These are phyloP conservation scores for Nicotiana otophora DNA, from an alignment of 257 asterid genomes.

Conservation along the genomic window DNA sequence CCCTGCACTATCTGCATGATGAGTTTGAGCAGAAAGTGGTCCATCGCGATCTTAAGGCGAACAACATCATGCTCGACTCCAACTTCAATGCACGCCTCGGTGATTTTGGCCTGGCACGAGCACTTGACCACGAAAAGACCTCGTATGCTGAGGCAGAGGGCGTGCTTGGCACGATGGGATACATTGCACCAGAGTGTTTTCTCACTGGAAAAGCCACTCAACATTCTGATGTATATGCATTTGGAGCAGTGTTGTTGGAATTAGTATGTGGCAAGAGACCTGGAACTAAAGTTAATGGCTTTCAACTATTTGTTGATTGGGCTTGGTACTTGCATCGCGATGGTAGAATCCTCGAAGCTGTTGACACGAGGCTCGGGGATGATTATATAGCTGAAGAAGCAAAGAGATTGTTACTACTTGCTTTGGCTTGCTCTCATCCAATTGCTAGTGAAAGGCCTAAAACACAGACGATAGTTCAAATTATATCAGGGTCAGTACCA, in stretches of 20 bases:
- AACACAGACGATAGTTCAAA: slow-evolving; percentile 22
- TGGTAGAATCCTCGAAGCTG: neutral
- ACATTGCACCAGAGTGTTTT: neutral
- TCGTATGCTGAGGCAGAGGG: neutral
- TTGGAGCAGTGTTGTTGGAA: neutral
- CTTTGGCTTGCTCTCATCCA: slow-evolving; percentile 42
- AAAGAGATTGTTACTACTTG: slow-evolving; percentile 24
- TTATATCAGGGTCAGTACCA: slow-evolving; percentile 18
- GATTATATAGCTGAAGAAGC: slow-evolving; percentile 28
- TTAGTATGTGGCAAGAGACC: neutral
- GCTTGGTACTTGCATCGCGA: neutral
- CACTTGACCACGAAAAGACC: neutral
- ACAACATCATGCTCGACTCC: neutral
- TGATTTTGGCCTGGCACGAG: neutral
- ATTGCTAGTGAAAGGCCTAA: slow-evolving; percentile 32
- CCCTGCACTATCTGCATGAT: neutral
- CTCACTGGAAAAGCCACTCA: neutral
- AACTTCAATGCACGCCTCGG: neutral
- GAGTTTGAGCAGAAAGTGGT: neutral
- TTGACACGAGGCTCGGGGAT: slow-evolving; percentile 11
- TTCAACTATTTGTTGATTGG: neutral
- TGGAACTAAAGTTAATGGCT: neutral
- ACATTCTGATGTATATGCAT: neutral
- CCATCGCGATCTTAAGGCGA: neutral
- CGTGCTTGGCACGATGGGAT: neutral